Evolutionary conservation across 768 basidiomycete genomes (phyloP).

Genomic region (Tylopilus balloui): DNA sequence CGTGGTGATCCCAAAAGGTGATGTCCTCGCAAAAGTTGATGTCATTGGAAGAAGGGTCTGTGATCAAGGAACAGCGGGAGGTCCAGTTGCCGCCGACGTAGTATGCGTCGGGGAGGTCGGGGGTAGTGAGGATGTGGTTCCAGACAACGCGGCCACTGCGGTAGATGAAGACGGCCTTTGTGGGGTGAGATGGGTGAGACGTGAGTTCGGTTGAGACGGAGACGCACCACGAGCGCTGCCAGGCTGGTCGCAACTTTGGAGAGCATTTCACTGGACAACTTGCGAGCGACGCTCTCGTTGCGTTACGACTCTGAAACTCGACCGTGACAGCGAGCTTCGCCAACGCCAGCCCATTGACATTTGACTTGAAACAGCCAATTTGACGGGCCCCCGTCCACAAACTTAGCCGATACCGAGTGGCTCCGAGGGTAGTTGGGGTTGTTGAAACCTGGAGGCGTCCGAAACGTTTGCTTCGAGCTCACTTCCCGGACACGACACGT

Average conservation of each 20-base stretch:
- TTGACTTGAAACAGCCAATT: too few relatives aligned
- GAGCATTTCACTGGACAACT: too few relatives aligned
- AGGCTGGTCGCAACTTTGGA: slow-evolving; percentile 7
- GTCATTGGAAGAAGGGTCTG: slow-evolving; percentile 29
- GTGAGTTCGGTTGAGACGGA: background rate
- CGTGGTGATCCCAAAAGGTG: slow-evolving; percentile 57
- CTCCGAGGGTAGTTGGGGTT: background rate
- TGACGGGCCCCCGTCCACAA: background rate
- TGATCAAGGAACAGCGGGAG: slow-evolving; percentile 42
- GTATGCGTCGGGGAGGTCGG: slow-evolving; percentile 48
- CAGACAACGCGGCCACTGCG: slow-evolving; percentile 40
- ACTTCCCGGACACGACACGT: too few relatives aligned
- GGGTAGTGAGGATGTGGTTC: slow-evolving; percentile 39
- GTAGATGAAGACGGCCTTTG: slow-evolving; percentile 42
- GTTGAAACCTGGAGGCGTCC: too few relatives aligned
- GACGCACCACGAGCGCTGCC: slow-evolving; percentile 10
- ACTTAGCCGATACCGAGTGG: too few relatives aligned
- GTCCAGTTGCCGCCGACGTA: slow-evolving; percentile 47
- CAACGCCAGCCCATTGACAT: too few relatives aligned
- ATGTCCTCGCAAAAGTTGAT: slow-evolving; percentile 60
- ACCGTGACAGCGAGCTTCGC: too few relatives aligned
- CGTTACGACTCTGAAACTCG: too few relatives aligned
- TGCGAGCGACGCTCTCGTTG: too few relatives aligned
- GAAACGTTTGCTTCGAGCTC: too few relatives aligned
- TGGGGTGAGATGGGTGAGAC: background rate